phyloP scores from a whole-genome alignment of 2,329 filamentous ascomycete species.

The Dothiorella sarmentorum region DNA sequence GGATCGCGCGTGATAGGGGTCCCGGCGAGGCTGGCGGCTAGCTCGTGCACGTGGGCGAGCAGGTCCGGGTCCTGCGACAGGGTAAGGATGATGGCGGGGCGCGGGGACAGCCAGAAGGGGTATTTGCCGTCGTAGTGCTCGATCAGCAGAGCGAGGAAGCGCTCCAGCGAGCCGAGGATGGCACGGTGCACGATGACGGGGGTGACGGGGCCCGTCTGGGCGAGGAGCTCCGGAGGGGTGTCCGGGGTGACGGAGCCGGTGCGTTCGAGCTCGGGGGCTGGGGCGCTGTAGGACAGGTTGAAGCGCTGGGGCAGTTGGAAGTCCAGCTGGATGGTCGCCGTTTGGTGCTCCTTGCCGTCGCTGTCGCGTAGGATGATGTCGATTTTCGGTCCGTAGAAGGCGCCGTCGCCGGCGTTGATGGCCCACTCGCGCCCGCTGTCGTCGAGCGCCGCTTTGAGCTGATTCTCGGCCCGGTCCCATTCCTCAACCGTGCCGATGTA shows the following conservation, averaged over 20 bases:
- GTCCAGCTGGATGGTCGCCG: conserved; percentile 84
- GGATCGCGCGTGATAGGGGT: conserved; percentile 17
- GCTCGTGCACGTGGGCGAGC: conserved; percentile 46
- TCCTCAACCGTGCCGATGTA: conserved; percentile 73
- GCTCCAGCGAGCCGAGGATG: conserved; percentile 78
- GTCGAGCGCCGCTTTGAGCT: conserved; percentile 62
- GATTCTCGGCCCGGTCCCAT: conserved; percentile 65
- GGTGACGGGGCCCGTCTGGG: conserved; percentile 47
- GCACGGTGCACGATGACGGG: conserved; percentile 84
- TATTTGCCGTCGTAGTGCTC: conserved; percentile 77
- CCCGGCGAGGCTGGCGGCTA: conserved; percentile 34
- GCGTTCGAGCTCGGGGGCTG: conserved; percentile 59
- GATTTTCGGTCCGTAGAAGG: conserved; percentile 90
- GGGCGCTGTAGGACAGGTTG: conserved; percentile 68
- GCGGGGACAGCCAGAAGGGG: conserved; percentile 86
- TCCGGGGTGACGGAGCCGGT: not conserved
- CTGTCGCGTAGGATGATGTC: conserved; percentile 74
- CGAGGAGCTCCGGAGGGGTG: not conserved
- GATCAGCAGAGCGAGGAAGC: conserved; percentile 79
- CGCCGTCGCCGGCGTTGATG: conserved; percentile 76
- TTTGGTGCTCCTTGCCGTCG: conserved; percentile 82
- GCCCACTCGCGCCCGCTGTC: conserved; percentile 66
- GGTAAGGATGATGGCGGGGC: conserved; percentile 71
- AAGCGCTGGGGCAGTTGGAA: conserved; percentile 86
- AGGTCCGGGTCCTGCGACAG: conserved; percentile 59